Evolutionary conservation across 129 eudicot genomes (phyloP).

Genomic region (Mikania micrantha): DNA sequence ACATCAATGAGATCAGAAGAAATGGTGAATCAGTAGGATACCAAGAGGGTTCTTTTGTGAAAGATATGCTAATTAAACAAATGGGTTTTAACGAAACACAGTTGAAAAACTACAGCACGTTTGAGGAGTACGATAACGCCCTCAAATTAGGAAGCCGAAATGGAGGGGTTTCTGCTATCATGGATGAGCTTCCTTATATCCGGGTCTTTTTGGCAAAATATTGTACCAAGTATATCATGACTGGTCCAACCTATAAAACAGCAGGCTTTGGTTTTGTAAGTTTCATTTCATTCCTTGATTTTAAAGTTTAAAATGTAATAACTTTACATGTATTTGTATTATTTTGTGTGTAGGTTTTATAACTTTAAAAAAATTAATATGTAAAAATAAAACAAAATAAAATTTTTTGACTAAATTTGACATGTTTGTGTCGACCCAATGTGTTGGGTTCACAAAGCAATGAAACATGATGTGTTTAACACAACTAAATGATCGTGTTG

Average conservation of each 20-base stretch:
- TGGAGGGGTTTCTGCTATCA: constrained; percentile 6
- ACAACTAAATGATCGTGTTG: neutral
- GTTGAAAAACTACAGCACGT: neutral
- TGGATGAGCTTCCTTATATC: constrained; percentile 4
- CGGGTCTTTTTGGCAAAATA: neutral
- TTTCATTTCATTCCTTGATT: neutral
- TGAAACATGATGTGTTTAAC: no score
- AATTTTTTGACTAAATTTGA: no score
- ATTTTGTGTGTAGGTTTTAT: no score
- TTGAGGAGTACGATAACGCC: neutral
- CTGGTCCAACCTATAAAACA: neutral
- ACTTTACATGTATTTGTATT: no score
- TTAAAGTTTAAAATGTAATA: no score
- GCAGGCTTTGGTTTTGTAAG: constrained; percentile 13
- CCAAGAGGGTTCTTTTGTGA: constrained; percentile 5
- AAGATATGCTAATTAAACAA: neutral
- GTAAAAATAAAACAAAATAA: no score
- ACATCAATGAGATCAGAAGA: neutral
- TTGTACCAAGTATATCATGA: neutral
- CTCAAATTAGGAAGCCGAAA: neutral
- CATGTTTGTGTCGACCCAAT: no score
- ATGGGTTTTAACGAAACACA: neutral
- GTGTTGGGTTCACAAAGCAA: no score
- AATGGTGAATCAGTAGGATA: constrained; percentile 17
- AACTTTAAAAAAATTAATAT: no score